Evolutionary conservation across 2,329 filamentous ascomycete species (phyloP), one percentile per base, ranked within the genome.

Genomic region (Sporothrix phasma): DNA sequence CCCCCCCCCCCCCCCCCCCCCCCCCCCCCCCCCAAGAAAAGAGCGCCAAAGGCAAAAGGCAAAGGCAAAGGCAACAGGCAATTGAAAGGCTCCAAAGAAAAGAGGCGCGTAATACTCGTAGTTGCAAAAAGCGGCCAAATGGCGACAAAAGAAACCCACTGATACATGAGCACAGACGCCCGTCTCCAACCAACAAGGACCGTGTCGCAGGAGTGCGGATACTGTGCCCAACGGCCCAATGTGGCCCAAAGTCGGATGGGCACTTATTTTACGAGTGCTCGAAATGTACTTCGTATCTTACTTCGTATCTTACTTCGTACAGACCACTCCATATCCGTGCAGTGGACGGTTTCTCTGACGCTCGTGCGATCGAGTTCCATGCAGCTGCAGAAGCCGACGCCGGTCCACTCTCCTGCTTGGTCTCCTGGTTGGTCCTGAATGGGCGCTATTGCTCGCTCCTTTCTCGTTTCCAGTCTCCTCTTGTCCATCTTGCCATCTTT

Each of bases 11-110:
- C n/a, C n/a, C n/a, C n/a, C n/a, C n/a, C n/a, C n/a, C n/a, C n/a
- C n/a, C n/a, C n/a, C n/a, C n/a, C n/a, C n/a, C n/a, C n/a, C n/a
- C n/a, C n/a, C n/a, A n/a, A n/a, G n/a, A n/a, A n/a, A n/a, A n/a
- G n/a, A n/a, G n/a, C n/a, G 19, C 24, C 39, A 34, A 17, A 4
- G 11, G 26, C 3, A 11, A 41, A 39, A 41, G 37, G 34, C 24
- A 22, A 58, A 58, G 34, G 53, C n/a, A n/a, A n/a, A 58, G 53
- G 24, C 41, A 60, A 60, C 41, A 60, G 58, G 26, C 41, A 47
- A 22, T 41, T 15, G 19, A 56, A 24, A 6, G 8, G n/a, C 49
- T 17, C 31, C 17, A 26, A 26, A 41, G 13, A 13, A 41, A 56
- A 39, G 49, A 53, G 17, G 5, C 15, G 22, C 24, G 49, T 54